phyloP scores from a whole-genome alignment of 495 filamentous ascomycete genomes.

The Tuber indicum region DNA sequence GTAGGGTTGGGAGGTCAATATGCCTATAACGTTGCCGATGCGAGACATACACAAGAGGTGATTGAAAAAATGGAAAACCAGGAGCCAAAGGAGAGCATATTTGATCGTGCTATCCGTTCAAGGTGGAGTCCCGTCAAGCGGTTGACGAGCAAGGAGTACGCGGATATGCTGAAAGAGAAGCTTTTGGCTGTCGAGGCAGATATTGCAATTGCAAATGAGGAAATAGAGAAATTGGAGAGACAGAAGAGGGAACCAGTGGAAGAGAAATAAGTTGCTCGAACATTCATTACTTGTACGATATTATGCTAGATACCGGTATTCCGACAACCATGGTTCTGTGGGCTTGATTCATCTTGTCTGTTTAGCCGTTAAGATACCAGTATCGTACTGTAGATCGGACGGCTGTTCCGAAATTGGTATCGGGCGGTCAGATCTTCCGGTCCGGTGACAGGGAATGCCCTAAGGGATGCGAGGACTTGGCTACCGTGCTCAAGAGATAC shows the following conservation, averaged over 20 bases:
- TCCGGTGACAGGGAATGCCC: neutral
- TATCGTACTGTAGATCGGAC: neutral
- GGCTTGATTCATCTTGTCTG: neutral
- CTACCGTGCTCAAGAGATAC: neutral
- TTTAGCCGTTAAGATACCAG: neutral
- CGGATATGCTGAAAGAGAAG: conserved; percentile 65
- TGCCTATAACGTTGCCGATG: conserved; percentile 53
- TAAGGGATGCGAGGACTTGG: neutral
- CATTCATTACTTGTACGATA: neutral
- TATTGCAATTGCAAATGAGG: conserved; percentile 79
- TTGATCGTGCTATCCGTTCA: conserved; percentile 44
- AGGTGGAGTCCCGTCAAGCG: conserved; percentile 77
- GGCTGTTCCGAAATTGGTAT: neutral
- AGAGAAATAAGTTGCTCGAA: conserved; percentile 3
- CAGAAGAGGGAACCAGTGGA: conserved; percentile 22
- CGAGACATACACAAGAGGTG: conserved; percentile 35
- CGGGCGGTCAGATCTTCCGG: conserved; percentile 4
- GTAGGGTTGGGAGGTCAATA: conserved; percentile 57
- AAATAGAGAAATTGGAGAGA: conserved; percentile 56
- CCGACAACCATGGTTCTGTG: neutral
- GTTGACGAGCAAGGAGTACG: conserved; percentile 74
- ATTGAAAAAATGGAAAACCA: conserved; percentile 11
- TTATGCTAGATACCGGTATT: neutral
- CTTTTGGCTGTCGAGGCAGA: conserved; percentile 73
- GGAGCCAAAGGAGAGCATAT: conserved; percentile 3